Percentiles rank a stretch among this genome's conserved stretches.
Conservation (phyloP, 73 alveolate genomes). For the Stentor coeruleus region DNA sequence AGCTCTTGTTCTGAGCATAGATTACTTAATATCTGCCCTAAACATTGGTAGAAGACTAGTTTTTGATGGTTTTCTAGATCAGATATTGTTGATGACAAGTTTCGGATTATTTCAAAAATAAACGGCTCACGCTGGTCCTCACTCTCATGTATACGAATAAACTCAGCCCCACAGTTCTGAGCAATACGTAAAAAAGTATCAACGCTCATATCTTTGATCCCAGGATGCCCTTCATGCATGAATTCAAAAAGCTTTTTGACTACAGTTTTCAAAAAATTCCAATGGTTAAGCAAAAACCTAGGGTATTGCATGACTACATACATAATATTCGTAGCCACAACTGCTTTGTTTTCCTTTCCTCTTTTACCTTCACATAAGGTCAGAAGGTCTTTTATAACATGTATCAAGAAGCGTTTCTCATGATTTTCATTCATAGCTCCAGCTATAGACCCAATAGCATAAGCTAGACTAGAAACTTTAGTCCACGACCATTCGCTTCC, state of each 20-base stretch:
- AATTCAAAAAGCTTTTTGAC: constrained; percentile 95
- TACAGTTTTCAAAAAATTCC: constrained; percentile 97
- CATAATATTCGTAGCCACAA: constrained; percentile 94
- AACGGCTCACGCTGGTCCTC: constrained; percentile 80
- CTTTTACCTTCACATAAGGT: constrained; percentile 61
- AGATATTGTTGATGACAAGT: constrained; percentile 66
- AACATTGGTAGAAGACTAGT: constrained; percentile 89
- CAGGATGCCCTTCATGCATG: constrained; percentile 97
- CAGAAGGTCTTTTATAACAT: constrained; percentile 63
- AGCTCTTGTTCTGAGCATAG: constrained; percentile 56
- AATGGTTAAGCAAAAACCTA: constrained; percentile 83
- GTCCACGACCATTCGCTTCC: constrained; percentile 47
- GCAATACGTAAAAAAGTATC: constrained; percentile 92
- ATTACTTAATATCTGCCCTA: constrained; percentile 86
- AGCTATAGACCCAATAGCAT: constrained; percentile 69
- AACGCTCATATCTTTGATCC: constrained; percentile 97
- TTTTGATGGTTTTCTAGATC: constrained; percentile 86
- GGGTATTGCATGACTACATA: constrained; percentile 98
- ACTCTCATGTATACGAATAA: constrained; percentile 49
- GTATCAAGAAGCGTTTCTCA: constrained; percentile 54
- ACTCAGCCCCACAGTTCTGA: constrained; percentile 67
- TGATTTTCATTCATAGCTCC: constrained; percentile 62
- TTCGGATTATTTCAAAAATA: constrained; percentile 84
- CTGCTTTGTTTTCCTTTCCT: constrained; percentile 63
- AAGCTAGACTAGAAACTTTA: constrained; percentile 52